A percentile compares a stretch with the other conserved stretches of the same genome.
phyloP scores from a whole-genome alignment of 306 rosid genomes.

The Pyrus pyrifolia region DNA sequence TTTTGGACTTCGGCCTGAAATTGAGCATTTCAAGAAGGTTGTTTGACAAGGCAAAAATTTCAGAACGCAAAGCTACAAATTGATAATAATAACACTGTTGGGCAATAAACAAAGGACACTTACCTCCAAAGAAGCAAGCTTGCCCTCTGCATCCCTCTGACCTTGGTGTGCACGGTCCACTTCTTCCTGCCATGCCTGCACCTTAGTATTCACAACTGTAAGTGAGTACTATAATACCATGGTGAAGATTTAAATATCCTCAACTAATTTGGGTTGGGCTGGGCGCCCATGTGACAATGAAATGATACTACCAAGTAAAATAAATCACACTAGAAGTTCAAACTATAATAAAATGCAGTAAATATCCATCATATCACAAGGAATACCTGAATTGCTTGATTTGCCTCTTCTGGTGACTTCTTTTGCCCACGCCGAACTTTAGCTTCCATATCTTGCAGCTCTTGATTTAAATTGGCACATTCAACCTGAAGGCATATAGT shows the following conservation, averaged over 20 bases:
- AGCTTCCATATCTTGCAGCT: constrained; percentile 90
- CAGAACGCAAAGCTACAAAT: background rate
- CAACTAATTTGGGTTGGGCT: background rate
- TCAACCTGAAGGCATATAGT: constrained; percentile 57
- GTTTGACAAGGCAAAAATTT: constrained; percentile 6
- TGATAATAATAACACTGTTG: background rate
- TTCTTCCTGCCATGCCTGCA: constrained; percentile 98
- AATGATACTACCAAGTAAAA: background rate
- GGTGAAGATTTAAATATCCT: background rate
- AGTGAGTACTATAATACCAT: background rate
- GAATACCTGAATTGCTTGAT: constrained; percentile 83
- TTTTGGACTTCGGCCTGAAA: constrained; percentile 84
- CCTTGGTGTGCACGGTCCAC: constrained; percentile 92
- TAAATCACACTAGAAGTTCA: background rate
- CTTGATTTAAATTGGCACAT: constrained; percentile 91
- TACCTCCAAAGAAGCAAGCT: constrained; percentile 82
- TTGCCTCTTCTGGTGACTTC: constrained; percentile 83
- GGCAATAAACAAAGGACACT: constrained; percentile 17
- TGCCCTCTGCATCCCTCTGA: constrained; percentile 96
- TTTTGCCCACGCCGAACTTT: constrained; percentile 85
- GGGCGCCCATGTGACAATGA: background rate
- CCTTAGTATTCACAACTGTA: constrained; percentile 29
- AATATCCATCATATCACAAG: background rate
- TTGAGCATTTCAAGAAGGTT: constrained; percentile 17
- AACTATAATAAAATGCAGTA: background rate